Evolutionary conservation across 495 filamentous ascomycete genomes (phyloP).

Genomic region (Penicillium canariense): DNA sequence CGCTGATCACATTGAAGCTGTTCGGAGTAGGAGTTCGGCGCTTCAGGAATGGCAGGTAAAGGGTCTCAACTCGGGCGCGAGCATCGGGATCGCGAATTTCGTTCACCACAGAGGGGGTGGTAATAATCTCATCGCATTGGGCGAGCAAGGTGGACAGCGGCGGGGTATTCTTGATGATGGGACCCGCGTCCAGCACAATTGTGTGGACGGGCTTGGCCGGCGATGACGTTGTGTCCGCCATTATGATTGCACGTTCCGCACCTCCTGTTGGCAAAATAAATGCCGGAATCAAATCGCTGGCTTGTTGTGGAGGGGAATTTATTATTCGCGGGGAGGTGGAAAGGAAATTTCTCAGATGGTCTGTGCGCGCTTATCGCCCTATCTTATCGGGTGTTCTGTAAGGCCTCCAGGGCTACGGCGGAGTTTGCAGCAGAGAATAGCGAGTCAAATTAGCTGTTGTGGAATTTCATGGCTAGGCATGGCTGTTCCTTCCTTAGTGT

Average conservation of each 20-base stretch:
- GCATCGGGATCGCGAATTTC: conserved; percentile 90
- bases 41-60: conserved; percentile 79
- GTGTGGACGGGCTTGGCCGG: conserved; percentile 72
- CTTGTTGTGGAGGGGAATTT: conserved; percentile 10
- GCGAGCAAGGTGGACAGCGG: conserved; percentile 71
- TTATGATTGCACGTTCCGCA: conserved; percentile 16
- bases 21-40: conserved; percentile 68
- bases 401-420: too few relatives aligned
- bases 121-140: conserved; percentile 75
- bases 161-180: conserved; percentile 86
- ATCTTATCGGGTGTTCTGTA: conserved; percentile 33
- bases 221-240: conserved; percentile 36
- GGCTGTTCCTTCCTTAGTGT: too few relatives aligned
- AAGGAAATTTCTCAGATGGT: conserved; percentile 33
- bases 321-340: conserved; percentile 2
- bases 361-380: conserved; percentile 30
- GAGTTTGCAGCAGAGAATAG: too few relatives aligned
- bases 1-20: conserved; percentile 73
- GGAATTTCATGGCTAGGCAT: too few relatives aligned
- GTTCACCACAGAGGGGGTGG: conserved; percentile 78
- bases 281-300: background rate
- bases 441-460: too few relatives aligned
- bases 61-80: conserved; percentile 73
- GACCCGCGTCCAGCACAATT: conserved; percentile 85
- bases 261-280: background rate